phyloP scores from a whole-genome alignment of 2,329 filamentous ascomycete species.

The Chrysoporthe austroafricana region DNA sequence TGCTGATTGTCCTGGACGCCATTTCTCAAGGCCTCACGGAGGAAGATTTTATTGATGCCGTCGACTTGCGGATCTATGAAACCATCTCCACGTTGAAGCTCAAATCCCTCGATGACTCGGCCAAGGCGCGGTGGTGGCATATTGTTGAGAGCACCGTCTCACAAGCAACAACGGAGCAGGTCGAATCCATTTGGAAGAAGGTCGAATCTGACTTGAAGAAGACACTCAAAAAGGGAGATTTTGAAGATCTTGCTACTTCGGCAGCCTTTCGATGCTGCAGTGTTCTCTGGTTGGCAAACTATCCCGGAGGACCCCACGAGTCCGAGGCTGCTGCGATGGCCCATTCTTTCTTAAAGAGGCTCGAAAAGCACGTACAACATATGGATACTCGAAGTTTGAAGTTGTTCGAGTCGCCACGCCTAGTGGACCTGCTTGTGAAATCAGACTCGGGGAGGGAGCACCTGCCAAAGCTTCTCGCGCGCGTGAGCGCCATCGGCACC shows the following conservation, averaged over 20 bases:
- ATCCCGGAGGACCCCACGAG: constrained; percentile 33
- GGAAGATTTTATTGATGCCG: constrained; percentile 48
- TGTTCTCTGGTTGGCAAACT: constrained; percentile 37
- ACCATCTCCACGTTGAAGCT: constrained; percentile 33
- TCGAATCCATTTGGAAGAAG: constrained; percentile 34
- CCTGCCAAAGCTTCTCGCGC: constrained; percentile 15
- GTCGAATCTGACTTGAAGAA: constrained; percentile 32
- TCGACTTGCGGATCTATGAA: constrained; percentile 45
- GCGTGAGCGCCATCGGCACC: constrained; percentile 9
- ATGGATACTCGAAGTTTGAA: constrained; percentile 7
- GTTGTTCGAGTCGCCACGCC: constrained; percentile 17
- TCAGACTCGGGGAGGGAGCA: constrained; percentile 21
- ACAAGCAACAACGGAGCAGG: constrained; percentile 35
- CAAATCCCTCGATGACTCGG: constrained; percentile 17
- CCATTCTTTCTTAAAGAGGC: constrained; percentile 34
- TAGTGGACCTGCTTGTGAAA: constrained; percentile 11
- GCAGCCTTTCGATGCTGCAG: constrained; percentile 39
- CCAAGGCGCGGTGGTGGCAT: constrained; percentile 31
- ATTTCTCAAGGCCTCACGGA: constrained; percentile 47
- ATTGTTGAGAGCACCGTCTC: constrained; percentile 35
- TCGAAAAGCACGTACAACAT: constrained; percentile 30
- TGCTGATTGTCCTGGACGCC: constrained; percentile 48
- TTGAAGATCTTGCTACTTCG: constrained; percentile 31
- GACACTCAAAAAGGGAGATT: constrained; percentile 31
- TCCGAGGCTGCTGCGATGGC: constrained; percentile 34